Conservation (phyloP, 179 eudicot species). For the Beta lomatogona region DNA sequence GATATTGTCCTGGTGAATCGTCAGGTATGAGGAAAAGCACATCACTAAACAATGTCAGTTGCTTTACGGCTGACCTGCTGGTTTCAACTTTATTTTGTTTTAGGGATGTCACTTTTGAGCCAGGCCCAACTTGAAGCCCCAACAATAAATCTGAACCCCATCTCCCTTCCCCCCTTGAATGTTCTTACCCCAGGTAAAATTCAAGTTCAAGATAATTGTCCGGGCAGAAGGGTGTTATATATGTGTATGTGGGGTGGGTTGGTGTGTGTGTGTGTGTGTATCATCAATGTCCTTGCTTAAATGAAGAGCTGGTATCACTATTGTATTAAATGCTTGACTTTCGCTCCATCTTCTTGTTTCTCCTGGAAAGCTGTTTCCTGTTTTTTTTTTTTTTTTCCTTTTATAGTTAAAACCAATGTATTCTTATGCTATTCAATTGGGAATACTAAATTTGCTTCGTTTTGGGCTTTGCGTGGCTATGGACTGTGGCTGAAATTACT, state of each 20-base stretch:
- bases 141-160: too few relatives aligned
- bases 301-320: too few relatives aligned
- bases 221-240: neutral
- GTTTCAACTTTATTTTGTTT: neutral
- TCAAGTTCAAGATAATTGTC: too few relatives aligned
- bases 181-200: too few relatives aligned
- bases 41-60: neutral
- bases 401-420: neutral
- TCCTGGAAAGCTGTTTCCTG: too few relatives aligned
- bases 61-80: neutral
- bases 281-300: too few relatives aligned
- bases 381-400: neutral
- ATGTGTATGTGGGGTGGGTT: too few relatives aligned
- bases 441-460: neutral
- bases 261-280: too few relatives aligned
- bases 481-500: neutral
- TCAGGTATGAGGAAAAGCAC: conserved; percentile 56
- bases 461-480: neutral
- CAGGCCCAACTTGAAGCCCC: too few relatives aligned
- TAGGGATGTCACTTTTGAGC: too few relatives aligned
- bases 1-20: conserved; percentile 96
- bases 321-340: neutral
- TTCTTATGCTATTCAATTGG: neutral
- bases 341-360: neutral
- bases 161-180: too few relatives aligned